Base-by-base conservation (phyloP, 768 basidiomycete species). In the Boletus fagicola region DNA sequence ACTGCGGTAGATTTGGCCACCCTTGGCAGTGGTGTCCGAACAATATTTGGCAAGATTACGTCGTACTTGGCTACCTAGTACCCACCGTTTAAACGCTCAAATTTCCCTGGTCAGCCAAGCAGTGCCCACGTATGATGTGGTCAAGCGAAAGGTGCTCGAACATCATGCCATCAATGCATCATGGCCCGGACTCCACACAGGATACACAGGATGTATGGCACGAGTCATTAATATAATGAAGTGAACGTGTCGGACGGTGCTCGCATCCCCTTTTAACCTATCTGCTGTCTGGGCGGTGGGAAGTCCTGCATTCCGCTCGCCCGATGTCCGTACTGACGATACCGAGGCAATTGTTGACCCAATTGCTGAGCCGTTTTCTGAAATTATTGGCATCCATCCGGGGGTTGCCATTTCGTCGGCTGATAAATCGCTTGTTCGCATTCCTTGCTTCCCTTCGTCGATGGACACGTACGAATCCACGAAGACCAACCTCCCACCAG, bases 391-490 rank as follows among this genome's bases (percentile, higher is more conserved):
- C 8, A 3, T 51, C 53, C 45, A 45, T 45, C n/a, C 62, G 31
- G 4, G 26, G 36, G 36, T 31, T 50, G 10, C 36, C 56, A 30
- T 35, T n/a, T n/a, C n/a, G n/a, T n/a, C n/a, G 51, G 43, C 24
- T 56, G 7, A 43, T 60, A 30, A 44, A 53, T 9, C 20, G 24
- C 9, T n/a, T 64, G 1, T 38, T 57, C 26, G 40, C 51, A 9
- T 46, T 57, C 24, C 18, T 66, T 12, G n/a, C 50, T 5, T 54
- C 51, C 20, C 24, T 58, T 33, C 28, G 43, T 47, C 62, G 52
- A 39, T 22, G 52, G 49, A 18, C 33, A 52, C 55, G 20, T 1
- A 22, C 36, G 39, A 48, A 35, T 12, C 13, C 30, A 44, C 22
- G 11, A n/a, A 49, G 15, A 7, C 22, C 43, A 18, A 12, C 52